phyloP scores from a whole-genome alignment of 768 basidiomycete species.

The Naganishia antarctica region DNA sequence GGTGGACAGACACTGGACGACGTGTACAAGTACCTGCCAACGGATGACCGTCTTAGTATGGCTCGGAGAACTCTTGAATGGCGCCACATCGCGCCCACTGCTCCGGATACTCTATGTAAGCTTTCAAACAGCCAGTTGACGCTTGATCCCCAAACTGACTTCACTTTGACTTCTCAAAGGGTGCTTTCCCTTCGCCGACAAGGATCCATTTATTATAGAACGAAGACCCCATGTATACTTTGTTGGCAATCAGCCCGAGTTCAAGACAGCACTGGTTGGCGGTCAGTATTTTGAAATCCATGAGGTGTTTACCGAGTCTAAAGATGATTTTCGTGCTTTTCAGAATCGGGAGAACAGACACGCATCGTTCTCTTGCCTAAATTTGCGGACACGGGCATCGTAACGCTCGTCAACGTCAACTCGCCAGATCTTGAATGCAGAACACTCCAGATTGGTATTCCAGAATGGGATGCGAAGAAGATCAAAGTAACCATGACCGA shows the following conservation, averaged over 20 bases:
- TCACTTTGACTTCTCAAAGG: conserved; percentile 51
- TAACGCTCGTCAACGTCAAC: conserved; percentile 74
- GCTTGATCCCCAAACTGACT: neutral
- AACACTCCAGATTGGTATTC: conserved; percentile 46
- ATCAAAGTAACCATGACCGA: conserved; percentile 52
- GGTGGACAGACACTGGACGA: conserved; percentile 93
- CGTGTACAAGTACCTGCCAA: conserved; percentile 80
- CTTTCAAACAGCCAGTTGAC: too few species aligned
- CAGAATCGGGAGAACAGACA: conserved; percentile 42
- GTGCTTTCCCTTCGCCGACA: conserved; percentile 87
- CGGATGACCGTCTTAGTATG: conserved; percentile 65
- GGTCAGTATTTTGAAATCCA: conserved; percentile 43
- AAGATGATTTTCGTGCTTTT: neutral
- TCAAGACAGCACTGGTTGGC: conserved; percentile 66
- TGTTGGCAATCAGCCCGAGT: conserved; percentile 82
- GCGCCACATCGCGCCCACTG: conserved; percentile 97
- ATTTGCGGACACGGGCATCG: conserved; percentile 69
- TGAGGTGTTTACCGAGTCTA: conserved; percentile 33
- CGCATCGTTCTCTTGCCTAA: conserved; percentile 75
- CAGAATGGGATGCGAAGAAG: conserved; percentile 36
- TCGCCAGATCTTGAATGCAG: conserved; percentile 56
- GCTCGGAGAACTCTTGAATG: conserved; percentile 76
- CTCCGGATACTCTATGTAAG: conserved; percentile 85
- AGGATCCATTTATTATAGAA: conserved; percentile 83
- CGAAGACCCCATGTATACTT: conserved; percentile 85